Evolutionary conservation across 495 filamentous ascomycete species (phyloP), one percentile per base, ranked within the genome.

Genomic region (Hypoxylon perforatum): DNA sequence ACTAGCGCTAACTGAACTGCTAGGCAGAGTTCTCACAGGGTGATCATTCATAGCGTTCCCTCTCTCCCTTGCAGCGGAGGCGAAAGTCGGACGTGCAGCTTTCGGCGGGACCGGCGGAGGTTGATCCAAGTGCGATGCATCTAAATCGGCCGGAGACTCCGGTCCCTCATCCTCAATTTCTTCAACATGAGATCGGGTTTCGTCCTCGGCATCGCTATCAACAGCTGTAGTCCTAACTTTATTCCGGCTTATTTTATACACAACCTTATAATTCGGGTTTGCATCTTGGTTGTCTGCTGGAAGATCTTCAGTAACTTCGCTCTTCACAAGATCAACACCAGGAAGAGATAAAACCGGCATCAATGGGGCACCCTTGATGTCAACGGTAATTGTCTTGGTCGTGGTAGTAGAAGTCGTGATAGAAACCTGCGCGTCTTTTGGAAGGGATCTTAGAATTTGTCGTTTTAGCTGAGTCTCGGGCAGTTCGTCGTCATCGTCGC

Each of bases 371-470:
- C 91, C 87, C 15, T 80, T 86, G 17, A 92, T 85, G 57, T 92
- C 88, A 3, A 93, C 89, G 0, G 89, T 91, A 62, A 92, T 88
- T 0, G 85, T 92, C 49, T 87, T 88, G 3, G 86, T 89, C 6
- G 87, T 91, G 17, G 84, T 81, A 8, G 85, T 78, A 19, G 87
- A 85, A 2, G 88, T 89, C 8, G 81, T 87, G 45, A 93, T 88
- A 6, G 88, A 89, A 35, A 91, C 86, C 50, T 78, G 78, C 1
- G 85, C 80, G 55, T 81, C 78, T 10, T 77, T 67, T 0, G 82
- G 79, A 21, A 86, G 64, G 0, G 78, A 78, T 15, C 63, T 61
- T 45, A 80, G 67, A 45, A 86, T 84, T 48, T 81, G 76, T 21
- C 74, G 73, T 60, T 75, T 82, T 7, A 86, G 78, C 28, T 76